Conservation (phyloP, 1,139 yeast species). For the Zygoascus hellenicus region DNA sequence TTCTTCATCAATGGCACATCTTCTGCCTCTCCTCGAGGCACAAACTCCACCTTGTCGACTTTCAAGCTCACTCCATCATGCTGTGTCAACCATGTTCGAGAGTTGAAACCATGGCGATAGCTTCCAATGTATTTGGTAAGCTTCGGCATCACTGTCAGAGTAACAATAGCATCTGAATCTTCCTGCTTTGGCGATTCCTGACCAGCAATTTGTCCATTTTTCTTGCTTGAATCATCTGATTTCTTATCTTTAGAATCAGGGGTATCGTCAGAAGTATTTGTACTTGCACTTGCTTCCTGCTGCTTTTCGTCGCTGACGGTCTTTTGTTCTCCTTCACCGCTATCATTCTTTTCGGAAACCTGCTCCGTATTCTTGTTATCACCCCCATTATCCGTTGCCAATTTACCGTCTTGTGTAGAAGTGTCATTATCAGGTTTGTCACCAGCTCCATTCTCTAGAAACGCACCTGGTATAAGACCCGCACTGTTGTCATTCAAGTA, state of each 20-base stretch:
- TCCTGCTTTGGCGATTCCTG: background rate
- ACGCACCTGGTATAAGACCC: too few species aligned
- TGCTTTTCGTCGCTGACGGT: conserved; percentile 5
- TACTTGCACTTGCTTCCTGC: conserved; percentile 1
- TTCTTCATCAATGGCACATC: conserved; percentile 24
- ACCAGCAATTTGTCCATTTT: too few species aligned
- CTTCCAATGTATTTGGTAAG: conserved; percentile 57
- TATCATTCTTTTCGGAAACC: background rate
- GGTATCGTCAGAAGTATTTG: conserved; percentile 3
- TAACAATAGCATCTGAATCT: conserved; percentile 54
- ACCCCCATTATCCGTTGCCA: background rate
- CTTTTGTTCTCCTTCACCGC: conserved; percentile 11
- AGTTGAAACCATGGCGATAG: conserved; percentile 60
- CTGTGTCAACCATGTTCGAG: conserved; percentile 61
- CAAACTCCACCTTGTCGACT: conserved; percentile 45
- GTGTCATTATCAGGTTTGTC: too few species aligned
- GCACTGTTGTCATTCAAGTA: conserved; percentile 40
- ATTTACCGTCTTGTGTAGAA: conserved; percentile 3
- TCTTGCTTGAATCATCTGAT: background rate
- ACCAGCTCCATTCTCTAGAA: too few species aligned
- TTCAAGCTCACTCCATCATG: conserved; percentile 71
- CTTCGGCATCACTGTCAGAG: conserved; percentile 64
- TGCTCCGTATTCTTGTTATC: background rate
- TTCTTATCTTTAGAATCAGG: background rate
- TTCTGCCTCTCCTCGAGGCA: conserved; percentile 33